phyloP scores from a whole-genome alignment of 1,139 yeast genomes.

The Candida tropicalis region DNA sequence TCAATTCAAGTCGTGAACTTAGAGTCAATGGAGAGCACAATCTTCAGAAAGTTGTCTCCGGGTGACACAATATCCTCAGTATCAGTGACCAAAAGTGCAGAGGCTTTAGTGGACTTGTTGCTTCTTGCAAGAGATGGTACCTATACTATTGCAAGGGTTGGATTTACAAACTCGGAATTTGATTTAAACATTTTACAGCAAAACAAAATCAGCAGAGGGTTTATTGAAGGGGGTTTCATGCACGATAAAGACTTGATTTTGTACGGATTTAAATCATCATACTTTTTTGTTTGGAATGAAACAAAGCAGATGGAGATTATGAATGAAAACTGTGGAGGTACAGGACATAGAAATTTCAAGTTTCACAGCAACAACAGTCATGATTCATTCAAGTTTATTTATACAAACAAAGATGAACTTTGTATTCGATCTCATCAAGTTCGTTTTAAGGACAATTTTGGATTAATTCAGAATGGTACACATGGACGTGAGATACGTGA shows the following conservation, averaged over 20 bases:
- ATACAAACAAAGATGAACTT: conserved; percentile 57
- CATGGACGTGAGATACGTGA: conserved; percentile 91
- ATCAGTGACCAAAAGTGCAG: conserved; percentile 31
- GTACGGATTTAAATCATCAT: conserved; percentile 81
- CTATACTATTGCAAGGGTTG: conserved; percentile 39
- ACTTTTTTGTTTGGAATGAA: conserved; percentile 83
- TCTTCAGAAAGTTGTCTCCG: conserved; percentile 56
- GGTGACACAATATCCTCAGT: conserved; percentile 80
- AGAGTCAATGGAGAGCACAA: conserved; percentile 17
- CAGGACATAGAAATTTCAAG: conserved; percentile 80
- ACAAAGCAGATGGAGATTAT: conserved; percentile 70
- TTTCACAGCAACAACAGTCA: conserved; percentile 27
- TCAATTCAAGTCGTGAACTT: conserved; percentile 61
- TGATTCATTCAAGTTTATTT: conserved; percentile 38
- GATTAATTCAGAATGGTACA: conserved; percentile 56
- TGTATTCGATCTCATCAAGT: conserved; percentile 29
- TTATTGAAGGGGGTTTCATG: conserved; percentile 71
- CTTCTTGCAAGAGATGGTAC: conserved; percentile 69
- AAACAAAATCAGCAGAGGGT: conserved; percentile 73
- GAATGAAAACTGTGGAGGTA: conserved; percentile 83
- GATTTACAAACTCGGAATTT: conserved; percentile 5
- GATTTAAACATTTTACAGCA: conserved; percentile 46
- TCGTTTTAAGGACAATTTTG: conserved; percentile 25
- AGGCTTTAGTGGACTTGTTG: conserved; percentile 26
- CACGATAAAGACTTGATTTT: conserved; percentile 58